Evolutionary conservation across 495 filamentous ascomycete genomes (phyloP).

Genomic region (Neurospora sublineolata): DNA sequence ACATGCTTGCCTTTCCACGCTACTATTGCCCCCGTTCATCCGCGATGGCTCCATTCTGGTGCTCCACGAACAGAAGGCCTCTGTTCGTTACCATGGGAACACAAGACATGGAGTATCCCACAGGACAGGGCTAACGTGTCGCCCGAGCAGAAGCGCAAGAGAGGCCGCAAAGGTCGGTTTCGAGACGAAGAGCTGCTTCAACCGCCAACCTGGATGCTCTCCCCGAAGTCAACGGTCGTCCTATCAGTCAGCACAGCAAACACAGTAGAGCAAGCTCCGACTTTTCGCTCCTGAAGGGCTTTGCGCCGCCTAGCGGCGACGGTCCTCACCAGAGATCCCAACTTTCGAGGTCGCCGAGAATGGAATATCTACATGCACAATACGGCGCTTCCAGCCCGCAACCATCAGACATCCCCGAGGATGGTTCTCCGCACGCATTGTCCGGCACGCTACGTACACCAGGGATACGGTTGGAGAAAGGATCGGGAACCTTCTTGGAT

Average conservation of each 20-base stretch:
- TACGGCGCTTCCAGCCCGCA: conserved; percentile 6
- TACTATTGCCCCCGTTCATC: background rate
- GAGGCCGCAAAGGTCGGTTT: conserved; percentile 15
- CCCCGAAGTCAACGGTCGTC: conserved; percentile 32
- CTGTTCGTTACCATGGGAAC: background rate
- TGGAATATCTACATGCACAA: conserved; percentile 15
- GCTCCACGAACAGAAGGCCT: background rate
- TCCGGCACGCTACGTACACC: conserved; percentile 32
- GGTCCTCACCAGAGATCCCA: conserved; percentile 22
- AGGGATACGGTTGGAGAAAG: conserved; percentile 33
- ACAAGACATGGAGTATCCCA: background rate
- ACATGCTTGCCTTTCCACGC: background rate
- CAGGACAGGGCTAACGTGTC: conserved; percentile 9
- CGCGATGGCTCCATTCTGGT: background rate
- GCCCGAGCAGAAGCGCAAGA: conserved; percentile 7
- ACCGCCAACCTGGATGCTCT: conserved; percentile 41
- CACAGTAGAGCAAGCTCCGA: conserved; percentile 58
- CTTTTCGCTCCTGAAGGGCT: conserved; percentile 40
- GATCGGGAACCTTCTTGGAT: conserved; percentile 43
- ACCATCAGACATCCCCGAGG: conserved; percentile 20
- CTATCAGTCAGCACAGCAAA: conserved; percentile 40
- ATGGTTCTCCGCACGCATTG: conserved; percentile 27
- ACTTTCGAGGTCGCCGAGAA: conserved; percentile 18
- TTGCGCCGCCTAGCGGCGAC: conserved; percentile 20
- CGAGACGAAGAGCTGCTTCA: conserved; percentile 37